A percentile compares a stretch with the other conserved stretches of the same genome.
Conservation (phyloP, 257 asterid species). For the Fraxinus cuspidata region DNA sequence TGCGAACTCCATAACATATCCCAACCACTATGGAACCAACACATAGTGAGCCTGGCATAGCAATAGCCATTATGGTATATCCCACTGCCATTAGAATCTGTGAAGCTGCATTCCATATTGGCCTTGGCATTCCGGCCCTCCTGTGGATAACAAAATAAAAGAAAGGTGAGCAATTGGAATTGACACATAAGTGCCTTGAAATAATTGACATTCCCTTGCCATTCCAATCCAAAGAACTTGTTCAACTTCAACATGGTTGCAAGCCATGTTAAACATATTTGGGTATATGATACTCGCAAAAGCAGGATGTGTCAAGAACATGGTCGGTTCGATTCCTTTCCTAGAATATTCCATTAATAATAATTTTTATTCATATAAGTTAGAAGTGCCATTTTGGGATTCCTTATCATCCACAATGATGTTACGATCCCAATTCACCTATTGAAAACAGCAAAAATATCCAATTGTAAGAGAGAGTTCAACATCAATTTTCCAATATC, state of each 20-base stretch:
- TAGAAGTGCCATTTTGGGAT: too few species aligned
- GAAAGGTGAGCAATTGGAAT: neutral
- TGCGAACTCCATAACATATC: conserved; percentile 64
- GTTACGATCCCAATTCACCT: neutral
- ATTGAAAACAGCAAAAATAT: neutral
- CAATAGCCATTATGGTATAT: conserved; percentile 61
- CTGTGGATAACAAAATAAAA: conserved; percentile 31
- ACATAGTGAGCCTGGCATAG: conserved; percentile 65
- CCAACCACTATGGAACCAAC: conserved; percentile 72
- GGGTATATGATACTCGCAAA: neutral
- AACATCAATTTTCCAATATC: neutral
- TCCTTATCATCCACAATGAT: too few species aligned
- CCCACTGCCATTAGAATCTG: conserved; percentile 68
- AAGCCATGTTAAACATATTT: too few species aligned
- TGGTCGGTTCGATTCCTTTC: neutral
- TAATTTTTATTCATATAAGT: too few species aligned
- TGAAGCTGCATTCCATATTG: conserved; percentile 73
- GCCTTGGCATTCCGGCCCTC: conserved; percentile 66
- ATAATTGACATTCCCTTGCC: neutral
- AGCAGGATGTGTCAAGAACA: neutral
- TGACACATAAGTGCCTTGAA: neutral
- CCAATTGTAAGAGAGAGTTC: neutral
- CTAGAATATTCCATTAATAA: neutral
- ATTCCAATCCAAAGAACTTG: neutral
- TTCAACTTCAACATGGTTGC: neutral